Conservation (phyloP, 768 basidiomycete genomes). For the Termitomyces sp. region DNA sequence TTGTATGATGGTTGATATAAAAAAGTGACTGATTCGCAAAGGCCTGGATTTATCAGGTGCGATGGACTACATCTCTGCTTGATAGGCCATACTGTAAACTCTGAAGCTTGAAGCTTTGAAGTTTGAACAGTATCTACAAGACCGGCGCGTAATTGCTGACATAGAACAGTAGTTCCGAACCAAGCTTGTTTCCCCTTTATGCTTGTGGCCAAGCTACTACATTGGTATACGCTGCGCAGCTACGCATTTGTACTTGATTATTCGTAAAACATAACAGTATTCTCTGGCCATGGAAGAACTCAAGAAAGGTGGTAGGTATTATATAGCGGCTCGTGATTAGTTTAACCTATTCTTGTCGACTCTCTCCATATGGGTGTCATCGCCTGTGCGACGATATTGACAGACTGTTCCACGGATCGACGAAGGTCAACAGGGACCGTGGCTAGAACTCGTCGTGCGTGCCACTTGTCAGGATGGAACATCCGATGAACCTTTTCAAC, state of each 20-base stretch:
- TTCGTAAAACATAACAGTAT: neutral
- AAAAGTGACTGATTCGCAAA: neutral
- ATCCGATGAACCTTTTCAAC: conserved; percentile 2
- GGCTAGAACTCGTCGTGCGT: conserved; percentile 7
- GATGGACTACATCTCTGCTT: neutral
- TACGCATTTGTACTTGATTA: neutral
- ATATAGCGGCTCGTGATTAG: neutral
- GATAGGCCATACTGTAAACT: neutral
- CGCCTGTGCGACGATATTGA: conserved; percentile 6
- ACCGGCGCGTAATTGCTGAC: neutral
- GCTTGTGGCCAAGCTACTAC: neutral
- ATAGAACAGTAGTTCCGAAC: neutral
- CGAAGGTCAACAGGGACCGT: conserved; percentile 1
- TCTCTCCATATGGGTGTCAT: conserved; percentile 8
- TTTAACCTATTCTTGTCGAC: neutral
- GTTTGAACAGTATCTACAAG: neutral
- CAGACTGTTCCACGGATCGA: neutral
- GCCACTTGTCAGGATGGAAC: conserved; percentile 14
- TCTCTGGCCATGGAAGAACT: neutral
- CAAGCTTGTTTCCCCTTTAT: neutral
- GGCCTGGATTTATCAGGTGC: neutral
- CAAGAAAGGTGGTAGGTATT: neutral
- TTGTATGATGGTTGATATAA: neutral
- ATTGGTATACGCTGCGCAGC: too few species aligned
- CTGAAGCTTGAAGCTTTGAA: neutral